A percentile compares a stretch with the other conserved stretches of the same genome.
Evolutionary conservation across 106 monocot species (phyloP).

Genomic region (Dactylorhiza incarnata): DNA sequence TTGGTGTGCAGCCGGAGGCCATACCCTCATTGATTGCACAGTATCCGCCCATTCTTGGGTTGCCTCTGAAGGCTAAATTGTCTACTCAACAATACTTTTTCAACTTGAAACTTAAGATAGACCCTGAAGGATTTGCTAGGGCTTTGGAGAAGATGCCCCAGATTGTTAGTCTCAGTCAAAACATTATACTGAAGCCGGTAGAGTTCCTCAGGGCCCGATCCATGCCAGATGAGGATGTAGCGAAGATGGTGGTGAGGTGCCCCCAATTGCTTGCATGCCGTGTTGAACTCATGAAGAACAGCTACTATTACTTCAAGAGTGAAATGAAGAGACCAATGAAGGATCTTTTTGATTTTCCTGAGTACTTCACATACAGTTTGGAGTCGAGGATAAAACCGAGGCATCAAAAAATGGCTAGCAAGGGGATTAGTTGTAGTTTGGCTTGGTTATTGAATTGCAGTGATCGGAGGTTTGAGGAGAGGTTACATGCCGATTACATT

Average conservation of each 20-base stretch:
- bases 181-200: conserved; percentile 55
- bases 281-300: conserved; percentile 70
- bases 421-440: conserved; percentile 66
- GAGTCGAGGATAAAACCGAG: conserved; percentile 93
- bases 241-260: conserved; percentile 63
- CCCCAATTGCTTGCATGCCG: conserved; percentile 62
- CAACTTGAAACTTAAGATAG: conserved; percentile 46
- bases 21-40: conserved; percentile 48
- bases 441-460: conserved; percentile 88
- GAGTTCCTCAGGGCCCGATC: conserved; percentile 58
- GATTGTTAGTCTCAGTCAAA: conserved; percentile 56
- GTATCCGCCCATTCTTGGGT: conserved; percentile 63
- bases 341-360: conserved; percentile 75
- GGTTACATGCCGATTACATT: conserved; percentile 76
- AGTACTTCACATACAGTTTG: conserved; percentile 86
- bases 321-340: conserved; percentile 75
- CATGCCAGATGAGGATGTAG: conserved; percentile 45
- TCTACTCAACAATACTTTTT: conserved; percentile 60
- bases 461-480: conserved; percentile 69
- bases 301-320: conserved; percentile 61
- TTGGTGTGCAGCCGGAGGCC: conserved; percentile 39
- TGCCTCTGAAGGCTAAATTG: conserved; percentile 71
- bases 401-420: conserved; percentile 42
- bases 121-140: conserved; percentile 57
- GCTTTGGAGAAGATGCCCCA: conserved; percentile 89